Base-by-base conservation (phyloP, 208 protist species). In the Acanthamoeba healyi region DNA sequence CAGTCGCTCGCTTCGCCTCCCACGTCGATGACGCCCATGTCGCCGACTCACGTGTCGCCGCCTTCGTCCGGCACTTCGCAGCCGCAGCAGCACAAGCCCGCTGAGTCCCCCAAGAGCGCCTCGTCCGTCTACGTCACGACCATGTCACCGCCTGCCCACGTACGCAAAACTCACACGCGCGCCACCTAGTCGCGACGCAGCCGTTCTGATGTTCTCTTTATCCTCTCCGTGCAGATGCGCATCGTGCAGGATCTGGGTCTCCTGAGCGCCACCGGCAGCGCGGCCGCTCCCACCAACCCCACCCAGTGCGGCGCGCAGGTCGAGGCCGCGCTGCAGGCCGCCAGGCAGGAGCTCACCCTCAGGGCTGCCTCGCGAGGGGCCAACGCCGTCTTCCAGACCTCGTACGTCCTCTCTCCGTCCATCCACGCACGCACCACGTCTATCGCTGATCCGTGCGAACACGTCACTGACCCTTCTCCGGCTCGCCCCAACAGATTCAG, bases 301-400 rank as follows among this genome's bases (percentile, higher is more conserved):
- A 36, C 77, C 14, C 77, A 86, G 34, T 86, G 77, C 46, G 77
- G 77, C 6, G 17, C 46, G n/a, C 77, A 86, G 19, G 77, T 86
- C 32, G 77, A 86, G 29, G 77, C 77, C 12, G 77, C 77, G 29
- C 77, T 86, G 14, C 77, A 86, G 44, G 77, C 77, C 26, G 77
- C 77, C 77, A n/a, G 77, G 14, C 77, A 86, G 12, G 77, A 86
- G 77, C 44, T 86, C 19, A 14, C 44, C 44, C 22, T 61, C 44
- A n/a, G 77, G 24, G 77, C 77, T 26, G 77, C 77, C 22, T n/a
- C 44, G 5, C 77, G 77, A 38, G 77, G 77, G 14, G 77, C 77
- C 26, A 86, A 86, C 19, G 77, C 77, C 2, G 77, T 86, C 42
- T 86, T 86, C 77, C 77, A 86, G n/a, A 86, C 77, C 22, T 86